phyloP scores from a whole-genome alignment of 2,329 filamentous ascomycete genomes.

The Alternaria sp. region DNA sequence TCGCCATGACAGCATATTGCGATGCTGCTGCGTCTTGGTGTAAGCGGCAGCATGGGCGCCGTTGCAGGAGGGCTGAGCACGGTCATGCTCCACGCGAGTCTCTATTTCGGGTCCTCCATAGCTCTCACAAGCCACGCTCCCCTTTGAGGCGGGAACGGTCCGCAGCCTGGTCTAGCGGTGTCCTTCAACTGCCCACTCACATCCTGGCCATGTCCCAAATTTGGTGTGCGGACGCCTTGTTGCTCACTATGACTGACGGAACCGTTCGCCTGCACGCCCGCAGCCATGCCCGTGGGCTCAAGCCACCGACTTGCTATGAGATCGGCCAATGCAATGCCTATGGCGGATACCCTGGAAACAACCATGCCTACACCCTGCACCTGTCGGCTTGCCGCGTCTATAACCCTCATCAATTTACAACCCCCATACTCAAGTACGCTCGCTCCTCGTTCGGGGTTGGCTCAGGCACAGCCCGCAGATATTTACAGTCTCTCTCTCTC shows the following conservation, averaged over 20 bases:
- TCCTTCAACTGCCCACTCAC: conserved; percentile 27
- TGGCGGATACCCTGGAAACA: conserved; percentile 32
- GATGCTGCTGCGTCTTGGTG: conserved; percentile 34
- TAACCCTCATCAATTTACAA: conserved; percentile 30
- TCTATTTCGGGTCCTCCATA: conserved; percentile 42
- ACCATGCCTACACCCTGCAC: conserved; percentile 37
- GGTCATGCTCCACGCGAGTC: conserved; percentile 31
- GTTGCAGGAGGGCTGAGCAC: conserved; percentile 47
- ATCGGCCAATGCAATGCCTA: conserved; percentile 40
- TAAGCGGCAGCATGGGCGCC: conserved; percentile 40
- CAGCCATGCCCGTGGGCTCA: conserved; percentile 49
- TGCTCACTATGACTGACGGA: conserved; percentile 44
- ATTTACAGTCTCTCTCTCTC: conserved; percentile 47
- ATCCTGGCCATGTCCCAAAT: conserved; percentile 38
- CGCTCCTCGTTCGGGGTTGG: conserved; percentile 38
- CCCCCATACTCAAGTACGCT: conserved; percentile 31
- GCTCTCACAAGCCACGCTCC: conserved; percentile 42
- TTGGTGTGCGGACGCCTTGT: conserved; percentile 42
- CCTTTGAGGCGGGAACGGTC: conserved; percentile 51
- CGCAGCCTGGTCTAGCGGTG: conserved; percentile 46
- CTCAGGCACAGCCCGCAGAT: conserved; percentile 52
- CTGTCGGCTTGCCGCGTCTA: conserved; percentile 45
- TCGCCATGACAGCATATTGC: conserved; percentile 31
- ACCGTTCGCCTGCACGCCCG: conserved; percentile 48
- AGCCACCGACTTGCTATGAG: conserved; percentile 37